phyloP scores from a whole-genome alignment of 306 rosid species.

The Fragaria vesca region DNA sequence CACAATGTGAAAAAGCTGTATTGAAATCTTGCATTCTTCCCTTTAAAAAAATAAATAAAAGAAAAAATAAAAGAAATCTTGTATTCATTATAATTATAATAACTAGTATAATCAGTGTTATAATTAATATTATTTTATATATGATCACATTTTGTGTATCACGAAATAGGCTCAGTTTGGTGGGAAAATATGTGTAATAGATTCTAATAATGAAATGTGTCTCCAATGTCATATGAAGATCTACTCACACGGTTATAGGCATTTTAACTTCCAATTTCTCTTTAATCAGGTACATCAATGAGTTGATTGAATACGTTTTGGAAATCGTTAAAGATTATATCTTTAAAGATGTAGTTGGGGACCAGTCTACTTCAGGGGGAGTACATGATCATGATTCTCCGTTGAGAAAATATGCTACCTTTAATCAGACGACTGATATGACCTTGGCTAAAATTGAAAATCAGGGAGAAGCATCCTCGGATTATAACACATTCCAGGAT shows the following conservation, averaged over 20 bases:
- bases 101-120: background rate
- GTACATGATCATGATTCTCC: constrained; percentile 48
- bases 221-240: background rate
- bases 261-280: constrained; percentile 17
- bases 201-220: background rate
- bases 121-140: background rate
- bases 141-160: background rate
- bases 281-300: constrained; percentile 75
- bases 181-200: background rate
- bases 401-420: constrained; percentile 40
- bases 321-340: constrained; percentile 53
- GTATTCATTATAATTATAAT: background rate
- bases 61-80: background rate
- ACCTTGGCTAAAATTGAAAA: constrained; percentile 36
- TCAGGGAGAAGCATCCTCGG: constrained; percentile 36
- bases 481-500: constrained; percentile 31
- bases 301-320: constrained; percentile 72
- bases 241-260: background rate
- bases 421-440: constrained; percentile 41
- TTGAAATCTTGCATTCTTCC: background rate
- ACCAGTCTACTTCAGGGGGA: constrained; percentile 39
- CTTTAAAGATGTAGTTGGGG: constrained; percentile 30
- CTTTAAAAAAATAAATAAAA: background rate
- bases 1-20: background rate
- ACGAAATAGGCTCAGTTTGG: background rate